A percentile compares a stretch with the other conserved stretches of the same genome.
phyloP scores from a whole-genome alignment of 2,329 filamentous ascomycete species.

The Diaporthe capsici region DNA sequence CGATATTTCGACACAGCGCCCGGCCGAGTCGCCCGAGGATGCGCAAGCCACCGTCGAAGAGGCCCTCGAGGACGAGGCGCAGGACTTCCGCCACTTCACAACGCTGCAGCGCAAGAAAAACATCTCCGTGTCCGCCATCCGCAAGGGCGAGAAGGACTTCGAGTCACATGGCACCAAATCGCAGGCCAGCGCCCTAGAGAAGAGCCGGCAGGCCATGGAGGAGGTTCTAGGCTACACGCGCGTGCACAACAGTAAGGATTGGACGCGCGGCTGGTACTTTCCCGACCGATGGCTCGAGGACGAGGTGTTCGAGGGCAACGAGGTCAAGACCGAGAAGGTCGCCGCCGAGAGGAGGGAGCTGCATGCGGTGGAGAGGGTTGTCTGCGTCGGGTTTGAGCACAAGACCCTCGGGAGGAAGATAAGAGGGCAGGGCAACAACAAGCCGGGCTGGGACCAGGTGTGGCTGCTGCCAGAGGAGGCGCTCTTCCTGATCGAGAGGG shows the following conservation, averaged over 20 bases:
- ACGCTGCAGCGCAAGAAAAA: constrained; percentile 64
- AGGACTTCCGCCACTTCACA: constrained; percentile 85
- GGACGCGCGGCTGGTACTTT: constrained; percentile 81
- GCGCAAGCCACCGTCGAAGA: constrained; percentile 61
- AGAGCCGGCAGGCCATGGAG: constrained; percentile 90
- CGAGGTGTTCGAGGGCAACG: constrained; percentile 35
- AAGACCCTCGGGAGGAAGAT: constrained; percentile 80
- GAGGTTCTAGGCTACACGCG: constrained; percentile 85
- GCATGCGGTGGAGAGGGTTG: constrained; percentile 64
- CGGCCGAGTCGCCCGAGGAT: constrained; percentile 50
- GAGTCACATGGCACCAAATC: constrained; percentile 90
- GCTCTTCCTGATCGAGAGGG: constrained; percentile 89
- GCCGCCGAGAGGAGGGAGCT: constrained; percentile 44
- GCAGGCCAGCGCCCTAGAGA: constrained; percentile 83
- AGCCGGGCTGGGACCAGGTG: constrained; percentile 71
- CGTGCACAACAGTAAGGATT: constrained; percentile 75
- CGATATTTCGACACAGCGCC: constrained; percentile 37
- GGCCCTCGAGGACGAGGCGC: constrained; percentile 82
- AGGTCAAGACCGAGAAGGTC: constrained; percentile 55
- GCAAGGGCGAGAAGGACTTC: constrained; percentile 97
- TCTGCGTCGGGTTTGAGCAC: constrained; percentile 78
- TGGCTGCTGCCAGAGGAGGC: constrained; percentile 96
- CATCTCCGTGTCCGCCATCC: constrained; percentile 76
- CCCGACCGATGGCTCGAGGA: constrained; percentile 67
- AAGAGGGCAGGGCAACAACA: constrained; percentile 67